A percentile compares a stretch with the other conserved stretches of the same genome.
These are phyloP conservation scores for Neodidymelliopsis sp. DNA, from an alignment of 2,329 filamentous ascomycete species.

Conservation along the genomic window DNA sequence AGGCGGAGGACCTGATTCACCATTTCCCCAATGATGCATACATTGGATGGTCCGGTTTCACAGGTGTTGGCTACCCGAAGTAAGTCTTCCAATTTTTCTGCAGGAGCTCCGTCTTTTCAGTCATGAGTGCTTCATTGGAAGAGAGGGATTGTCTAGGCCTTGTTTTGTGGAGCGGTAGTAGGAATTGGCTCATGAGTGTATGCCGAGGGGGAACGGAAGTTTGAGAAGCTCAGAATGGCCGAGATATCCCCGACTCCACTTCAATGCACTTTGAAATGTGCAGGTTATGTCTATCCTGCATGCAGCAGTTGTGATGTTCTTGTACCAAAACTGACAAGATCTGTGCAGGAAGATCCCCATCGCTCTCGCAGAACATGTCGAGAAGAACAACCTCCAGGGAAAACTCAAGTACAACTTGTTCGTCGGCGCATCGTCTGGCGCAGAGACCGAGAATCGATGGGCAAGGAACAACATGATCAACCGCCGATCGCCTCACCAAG, in stretches of 20 bases:
- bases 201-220: slow-evolving; percentile 42
- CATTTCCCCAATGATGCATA: slow-evolving; percentile 86
- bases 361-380: slow-evolving; percentile 85
- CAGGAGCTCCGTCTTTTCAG: neutral
- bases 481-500: slow-evolving; percentile 82
- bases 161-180: slow-evolving; percentile 14
- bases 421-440: slow-evolving; percentile 86
- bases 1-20: slow-evolving; percentile 79
- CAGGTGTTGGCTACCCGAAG: slow-evolving; percentile 89
- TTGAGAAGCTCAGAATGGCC: slow-evolving; percentile 25
- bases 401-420: slow-evolving; percentile 87
- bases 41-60: slow-evolving; percentile 91
- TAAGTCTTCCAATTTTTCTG: too few relatives aligned
- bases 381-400: slow-evolving; percentile 83
- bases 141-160: neutral
- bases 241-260: slow-evolving; percentile 26
- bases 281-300: neutral
- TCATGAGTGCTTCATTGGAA: neutral
- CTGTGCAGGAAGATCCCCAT: slow-evolving; percentile 76
- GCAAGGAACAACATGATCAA: slow-evolving; percentile 91
- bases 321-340: slow-evolving; percentile 5
- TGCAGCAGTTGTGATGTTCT: neutral
- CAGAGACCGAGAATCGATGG: slow-evolving; percentile 92
- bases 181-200: slow-evolving; percentile 15
- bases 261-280: neutral